Evolutionary conservation across 2,329 filamentous ascomycete genomes (phyloP).

Genomic region (Drechmeria coniospora): DNA sequence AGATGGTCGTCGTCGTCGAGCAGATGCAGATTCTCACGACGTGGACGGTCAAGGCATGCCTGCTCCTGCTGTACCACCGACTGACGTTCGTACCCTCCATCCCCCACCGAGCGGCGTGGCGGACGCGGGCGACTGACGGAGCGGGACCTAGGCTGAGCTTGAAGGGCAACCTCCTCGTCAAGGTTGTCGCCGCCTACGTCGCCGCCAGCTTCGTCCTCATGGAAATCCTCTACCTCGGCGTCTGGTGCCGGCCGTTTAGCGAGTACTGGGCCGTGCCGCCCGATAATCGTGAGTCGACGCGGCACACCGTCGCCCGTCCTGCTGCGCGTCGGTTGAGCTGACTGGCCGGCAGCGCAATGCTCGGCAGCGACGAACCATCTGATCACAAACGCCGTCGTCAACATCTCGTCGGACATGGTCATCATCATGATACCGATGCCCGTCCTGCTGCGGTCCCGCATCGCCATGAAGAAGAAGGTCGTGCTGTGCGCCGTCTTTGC

Average conservation of each 20-base stretch:
- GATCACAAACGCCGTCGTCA: conserved; percentile 42
- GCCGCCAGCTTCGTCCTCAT: conserved; percentile 30
- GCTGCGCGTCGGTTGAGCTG: too few relatives aligned
- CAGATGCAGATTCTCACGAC: conserved; percentile 45
- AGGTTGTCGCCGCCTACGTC: conserved; percentile 31
- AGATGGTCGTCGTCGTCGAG: conserved; percentile 47
- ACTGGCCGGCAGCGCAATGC: conserved; percentile 43
- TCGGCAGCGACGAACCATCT: conserved; percentile 40
- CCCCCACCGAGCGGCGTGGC: background rate
- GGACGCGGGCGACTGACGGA: background rate
- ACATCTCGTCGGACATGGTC: conserved; percentile 43
- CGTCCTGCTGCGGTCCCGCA: conserved; percentile 30
- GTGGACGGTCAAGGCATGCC: conserved; percentile 39
- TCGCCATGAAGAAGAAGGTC: conserved; percentile 35
- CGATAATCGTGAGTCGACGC: conserved; percentile 25
- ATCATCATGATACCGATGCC: conserved; percentile 44
- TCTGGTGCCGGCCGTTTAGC: conserved; percentile 40
- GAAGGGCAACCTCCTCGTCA: conserved; percentile 30
- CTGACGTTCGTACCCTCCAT: conserved; percentile 25
- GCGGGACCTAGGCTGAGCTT: conserved; percentile 23
- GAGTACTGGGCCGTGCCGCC: conserved; percentile 44
- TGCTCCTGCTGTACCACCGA: conserved; percentile 41
- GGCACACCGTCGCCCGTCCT: too few relatives aligned
- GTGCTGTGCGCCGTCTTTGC: conserved; percentile 31
- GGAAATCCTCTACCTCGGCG: conserved; percentile 31